A percentile compares a stretch with the other conserved stretches of the same genome.
phyloP scores from a whole-genome alignment of 2,329 filamentous ascomycete species.

The Penicillium sp. region DNA sequence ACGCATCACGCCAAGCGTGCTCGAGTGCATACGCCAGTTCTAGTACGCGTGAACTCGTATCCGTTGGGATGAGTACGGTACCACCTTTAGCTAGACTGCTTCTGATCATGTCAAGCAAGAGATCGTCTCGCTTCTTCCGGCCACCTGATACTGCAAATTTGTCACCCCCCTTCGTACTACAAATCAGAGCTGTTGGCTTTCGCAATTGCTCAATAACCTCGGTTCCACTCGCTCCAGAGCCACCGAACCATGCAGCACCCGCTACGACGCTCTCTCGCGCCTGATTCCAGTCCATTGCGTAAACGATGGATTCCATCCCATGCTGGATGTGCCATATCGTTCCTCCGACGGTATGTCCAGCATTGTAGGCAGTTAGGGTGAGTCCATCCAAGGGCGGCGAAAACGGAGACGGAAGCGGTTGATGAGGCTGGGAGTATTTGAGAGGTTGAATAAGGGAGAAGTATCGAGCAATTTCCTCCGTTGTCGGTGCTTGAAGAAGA shows the following conservation, averaged over 20 bases:
- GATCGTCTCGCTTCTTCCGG: constrained; percentile 81
- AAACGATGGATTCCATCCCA: constrained; percentile 94
- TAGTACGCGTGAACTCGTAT: constrained; percentile 92
- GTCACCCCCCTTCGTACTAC: constrained; percentile 82
- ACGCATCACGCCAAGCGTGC: constrained; percentile 81
- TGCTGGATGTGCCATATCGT: constrained; percentile 99
- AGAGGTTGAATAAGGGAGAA: constrained; percentile 89
- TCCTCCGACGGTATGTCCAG: constrained; percentile 91
- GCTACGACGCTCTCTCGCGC: constrained; percentile 94
- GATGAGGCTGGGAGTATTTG: constrained; percentile 96
- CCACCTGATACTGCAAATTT: constrained; percentile 73
- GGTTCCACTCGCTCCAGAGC: constrained; percentile 76
- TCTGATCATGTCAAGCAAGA: constrained; percentile 78
- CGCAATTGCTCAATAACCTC: constrained; percentile 93
- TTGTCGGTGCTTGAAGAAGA: constrained; percentile 72
- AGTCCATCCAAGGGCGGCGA: constrained; percentile 88
- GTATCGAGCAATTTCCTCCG: constrained; percentile 89
- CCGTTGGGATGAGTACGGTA: constrained; percentile 89
- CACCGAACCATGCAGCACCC: constrained; percentile 90
- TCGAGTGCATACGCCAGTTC: constrained; percentile 93
- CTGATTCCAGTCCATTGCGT: constrained; percentile 98
- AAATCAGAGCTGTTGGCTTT: constrained; percentile 91
- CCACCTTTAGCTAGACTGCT: constrained; percentile 82
- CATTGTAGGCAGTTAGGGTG: constrained; percentile 95
- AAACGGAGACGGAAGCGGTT: constrained; percentile 84